Evolutionary conservation across 257 asterid species (phyloP).

Genomic region (Coffea canephora): DNA sequence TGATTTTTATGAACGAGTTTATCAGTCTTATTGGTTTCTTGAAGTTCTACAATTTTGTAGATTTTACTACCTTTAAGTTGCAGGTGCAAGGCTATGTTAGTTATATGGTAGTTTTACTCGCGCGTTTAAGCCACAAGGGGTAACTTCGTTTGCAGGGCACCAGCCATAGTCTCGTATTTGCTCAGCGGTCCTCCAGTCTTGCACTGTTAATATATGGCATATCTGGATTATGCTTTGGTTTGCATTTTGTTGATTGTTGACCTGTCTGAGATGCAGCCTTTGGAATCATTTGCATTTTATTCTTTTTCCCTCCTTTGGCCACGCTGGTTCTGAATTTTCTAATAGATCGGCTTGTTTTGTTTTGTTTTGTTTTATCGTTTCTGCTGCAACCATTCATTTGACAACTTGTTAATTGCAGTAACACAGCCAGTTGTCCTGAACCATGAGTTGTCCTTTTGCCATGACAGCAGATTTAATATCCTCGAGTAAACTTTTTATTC

Average conservation of each 20-base stretch:
- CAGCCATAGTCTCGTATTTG: not conserved
- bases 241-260: not conserved
- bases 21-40: not conserved
- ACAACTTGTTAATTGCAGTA: no score
- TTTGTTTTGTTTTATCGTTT: not conserved
- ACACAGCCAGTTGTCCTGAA: no score
- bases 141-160: not conserved
- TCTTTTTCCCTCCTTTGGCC: not conserved
- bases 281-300: not conserved
- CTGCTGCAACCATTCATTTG: no score
- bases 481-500: no score
- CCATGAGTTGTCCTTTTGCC: no score
- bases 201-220: not conserved
- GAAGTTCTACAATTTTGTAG: not conserved
- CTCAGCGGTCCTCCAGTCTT: not conserved
- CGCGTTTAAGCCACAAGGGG: not conserved
- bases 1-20: not conserved
- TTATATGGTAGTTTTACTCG: not conserved
- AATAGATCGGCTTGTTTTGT: not conserved
- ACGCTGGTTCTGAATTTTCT: not conserved
- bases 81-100: not conserved
- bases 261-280: not conserved
- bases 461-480: no score
- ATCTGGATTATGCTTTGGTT: not conserved
- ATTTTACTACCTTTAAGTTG: not conserved